Evolutionary conservation across 352 stramenopile genomes (phyloP).

Genomic region (Halophytophthora polymorphica): DNA sequence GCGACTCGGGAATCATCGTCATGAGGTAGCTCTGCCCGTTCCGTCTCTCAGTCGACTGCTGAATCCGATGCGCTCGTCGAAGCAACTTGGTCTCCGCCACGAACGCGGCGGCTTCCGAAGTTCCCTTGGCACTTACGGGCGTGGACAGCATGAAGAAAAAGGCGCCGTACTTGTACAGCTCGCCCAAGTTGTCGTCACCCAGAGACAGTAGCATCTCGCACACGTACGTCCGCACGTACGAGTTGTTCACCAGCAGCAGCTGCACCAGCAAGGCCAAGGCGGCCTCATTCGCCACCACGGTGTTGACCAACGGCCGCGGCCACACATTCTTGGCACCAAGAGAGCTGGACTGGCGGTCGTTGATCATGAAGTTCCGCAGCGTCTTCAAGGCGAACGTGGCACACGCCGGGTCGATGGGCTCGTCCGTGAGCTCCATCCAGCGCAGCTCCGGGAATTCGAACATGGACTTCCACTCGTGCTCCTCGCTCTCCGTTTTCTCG

Average conservation of each 20-base stretch:
- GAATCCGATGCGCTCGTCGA: constrained; percentile 58
- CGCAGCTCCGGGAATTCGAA: constrained; percentile 68
- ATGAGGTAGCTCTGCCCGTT: constrained; percentile 60
- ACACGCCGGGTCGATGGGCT: constrained; percentile 49
- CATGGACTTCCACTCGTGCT: constrained; percentile 60
- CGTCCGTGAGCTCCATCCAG: constrained; percentile 75
- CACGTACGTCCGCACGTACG: constrained; percentile 40
- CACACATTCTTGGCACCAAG: constrained; percentile 34
- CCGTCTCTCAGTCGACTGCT: constrained; percentile 43
- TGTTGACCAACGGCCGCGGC: constrained; percentile 57
- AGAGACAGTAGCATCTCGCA: constrained; percentile 67
- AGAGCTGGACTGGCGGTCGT: constrained; percentile 30
- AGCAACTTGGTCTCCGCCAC: constrained; percentile 61
- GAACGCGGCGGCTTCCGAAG: constrained; percentile 32
- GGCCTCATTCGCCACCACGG: constrained; percentile 41
- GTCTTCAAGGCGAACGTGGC: constrained; percentile 51
- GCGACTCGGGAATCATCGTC: constrained; percentile 68
- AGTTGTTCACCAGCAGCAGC: constrained; percentile 60
- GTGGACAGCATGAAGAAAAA: constrained; percentile 79
- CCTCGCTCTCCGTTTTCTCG: constrained; percentile 20
- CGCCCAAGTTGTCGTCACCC: constrained; percentile 38
- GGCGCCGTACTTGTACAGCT: constrained; percentile 50
- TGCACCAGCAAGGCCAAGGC: constrained; percentile 59
- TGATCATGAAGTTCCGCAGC: constrained; percentile 61
- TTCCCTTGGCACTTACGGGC: constrained; percentile 19